Evolutionary conservation across 768 basidiomycete genomes (phyloP), one percentile per base, ranked within the genome.

Genomic region (Hysterangium stoloniferum): DNA sequence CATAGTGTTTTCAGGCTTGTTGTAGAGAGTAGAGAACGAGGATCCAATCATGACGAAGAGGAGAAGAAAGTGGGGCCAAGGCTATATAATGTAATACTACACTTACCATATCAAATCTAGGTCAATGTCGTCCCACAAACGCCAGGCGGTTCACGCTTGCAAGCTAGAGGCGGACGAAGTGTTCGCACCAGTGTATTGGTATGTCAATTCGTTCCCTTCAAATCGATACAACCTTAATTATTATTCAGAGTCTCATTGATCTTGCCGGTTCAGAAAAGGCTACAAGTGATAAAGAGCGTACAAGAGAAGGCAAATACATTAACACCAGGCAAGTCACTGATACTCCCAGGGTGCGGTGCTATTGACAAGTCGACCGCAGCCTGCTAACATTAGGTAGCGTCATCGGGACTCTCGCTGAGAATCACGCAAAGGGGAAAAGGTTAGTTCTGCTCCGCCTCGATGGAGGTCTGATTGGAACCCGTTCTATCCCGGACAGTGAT

Each of bases 201-300:
- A 47, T 51, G 75, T 65, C 54, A n/a, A 2, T 46, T 55, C 34
- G 4, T 54, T 32, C 20, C n/a, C 45, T 28, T 41, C 22, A 31
- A 37, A 31, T 27, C 27, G 15, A 11, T 22, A 6, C 52, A 6
- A 34, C 11, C 37, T 29, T 4, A 40, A 40, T 29, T 40, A 13
- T 15, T 7, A 2, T 53, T 3, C 57, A 92, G 87, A 92, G 86
- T 63, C 71, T 96, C 42, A 96, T 96, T 52, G 93, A 99, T 73
- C 73, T 99, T 9, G 96, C 96, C 44, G 96, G 96, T 3, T 95
- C 92, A 0, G 96, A 99, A 63, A 91, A 85, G 62, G 95, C 94
- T 0, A 97, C 94, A 0, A 88, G 86, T 1, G 91, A 94, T 65
- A 95, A 94, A 64, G 93, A 97, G 52, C 73, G 96, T 38, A 92